phyloP scores from a whole-genome alignment of 805 yeast genomes.

The Naumovozyma castellii region DNA sequence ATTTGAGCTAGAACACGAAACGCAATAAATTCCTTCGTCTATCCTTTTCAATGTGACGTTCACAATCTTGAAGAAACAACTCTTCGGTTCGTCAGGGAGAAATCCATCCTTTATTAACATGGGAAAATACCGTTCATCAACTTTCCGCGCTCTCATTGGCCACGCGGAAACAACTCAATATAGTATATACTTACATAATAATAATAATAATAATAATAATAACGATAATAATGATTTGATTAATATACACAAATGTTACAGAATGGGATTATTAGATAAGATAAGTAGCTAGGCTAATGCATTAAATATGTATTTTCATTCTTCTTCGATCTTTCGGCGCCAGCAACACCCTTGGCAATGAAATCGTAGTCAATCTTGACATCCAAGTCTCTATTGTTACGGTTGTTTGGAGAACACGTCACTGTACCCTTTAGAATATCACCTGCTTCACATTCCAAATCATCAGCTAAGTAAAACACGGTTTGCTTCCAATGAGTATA shows the following conservation, averaged over 20 bases:
- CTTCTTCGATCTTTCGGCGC: conserved; percentile 42
- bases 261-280: neutral
- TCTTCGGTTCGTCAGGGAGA: too few relatives aligned
- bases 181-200: too few relatives aligned
- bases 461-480: conserved; percentile 81
- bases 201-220: too few relatives aligned
- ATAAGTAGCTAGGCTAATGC: conserved; percentile 37
- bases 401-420: conserved; percentile 63
- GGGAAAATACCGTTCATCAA: too few relatives aligned
- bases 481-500: conserved; percentile 99
- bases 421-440: conserved; percentile 66
- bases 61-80: too few relatives aligned
- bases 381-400: conserved; percentile 85
- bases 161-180: neutral
- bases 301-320: conserved; percentile 62
- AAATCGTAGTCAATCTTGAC: conserved; percentile 55
- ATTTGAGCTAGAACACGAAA: neutral
- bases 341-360: conserved; percentile 35
- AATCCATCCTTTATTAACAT: neutral
- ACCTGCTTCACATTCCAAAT: conserved; percentile 64
- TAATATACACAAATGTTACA: neutral
- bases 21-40: too few relatives aligned
- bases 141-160: neutral
- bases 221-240: too few relatives aligned
- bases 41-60: too few relatives aligned